These are phyloP conservation scores for Ilyonectria mors-panacis DNA, from an alignment of 2,329 filamentous ascomycete genomes.

Conservation along the genomic window DNA sequence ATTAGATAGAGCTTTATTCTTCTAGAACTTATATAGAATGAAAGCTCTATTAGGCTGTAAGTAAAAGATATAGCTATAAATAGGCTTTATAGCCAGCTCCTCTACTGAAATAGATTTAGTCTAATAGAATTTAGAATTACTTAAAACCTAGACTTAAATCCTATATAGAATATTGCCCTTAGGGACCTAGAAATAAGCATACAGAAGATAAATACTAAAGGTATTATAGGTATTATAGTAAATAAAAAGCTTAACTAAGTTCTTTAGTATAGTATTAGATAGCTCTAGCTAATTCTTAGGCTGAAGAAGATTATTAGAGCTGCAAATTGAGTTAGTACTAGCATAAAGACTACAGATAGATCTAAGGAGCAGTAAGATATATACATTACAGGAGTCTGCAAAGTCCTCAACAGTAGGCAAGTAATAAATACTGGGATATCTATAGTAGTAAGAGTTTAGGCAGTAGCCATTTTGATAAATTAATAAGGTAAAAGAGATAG, in stretches of 20 bases:
- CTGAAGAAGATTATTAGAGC: conserved; percentile 2
- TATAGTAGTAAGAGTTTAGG: background rate
- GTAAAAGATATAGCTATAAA: conserved; percentile 18
- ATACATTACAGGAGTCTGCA: conserved; percentile 2
- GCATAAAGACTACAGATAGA: background rate
- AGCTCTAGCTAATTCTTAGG: background rate
- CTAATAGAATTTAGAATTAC: conserved; percentile 11
- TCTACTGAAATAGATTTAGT: background rate
- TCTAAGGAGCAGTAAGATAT: background rate
- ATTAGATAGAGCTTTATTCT: conserved; percentile 9
- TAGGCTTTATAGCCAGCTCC: conserved; percentile 16
- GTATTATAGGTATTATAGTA: background rate
- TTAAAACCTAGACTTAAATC: conserved; percentile 10
- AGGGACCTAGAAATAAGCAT: conserved; percentile 13
- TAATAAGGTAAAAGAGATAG: no score
- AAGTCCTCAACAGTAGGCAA: background rate
- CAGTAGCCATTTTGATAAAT: no score
- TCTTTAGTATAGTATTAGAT: conserved; percentile 2
- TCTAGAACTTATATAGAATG: conserved; percentile 13
- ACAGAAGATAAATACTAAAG: conserved; percentile 8
- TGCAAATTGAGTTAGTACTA: conserved; percentile 1
- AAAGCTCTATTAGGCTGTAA: conserved; percentile 14
- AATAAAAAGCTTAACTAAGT: conserved; percentile 6
- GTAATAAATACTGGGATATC: conserved; percentile 1
- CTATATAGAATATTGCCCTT: conserved; percentile 1